Evolutionary conservation across 305 asterid species (phyloP).

Genomic region (Solanum hybrid): DNA sequence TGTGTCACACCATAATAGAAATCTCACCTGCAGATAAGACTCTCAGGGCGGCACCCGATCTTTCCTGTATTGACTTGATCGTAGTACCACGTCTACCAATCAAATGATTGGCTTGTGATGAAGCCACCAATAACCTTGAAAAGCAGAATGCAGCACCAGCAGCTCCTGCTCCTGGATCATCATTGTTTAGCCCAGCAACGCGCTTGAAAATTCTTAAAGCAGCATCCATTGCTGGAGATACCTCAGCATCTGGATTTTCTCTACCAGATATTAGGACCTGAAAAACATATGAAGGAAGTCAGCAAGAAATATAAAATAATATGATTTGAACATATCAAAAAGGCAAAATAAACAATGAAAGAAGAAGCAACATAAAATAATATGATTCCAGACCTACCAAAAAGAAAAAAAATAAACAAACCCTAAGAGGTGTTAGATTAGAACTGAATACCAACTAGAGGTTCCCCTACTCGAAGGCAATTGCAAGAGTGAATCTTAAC

Average conservation of each 20-base stretch:
- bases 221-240: constrained; percentile 86
- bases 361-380: background rate
- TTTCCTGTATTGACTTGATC: constrained; percentile 18
- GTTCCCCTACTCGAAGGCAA: background rate
- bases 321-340: background rate
- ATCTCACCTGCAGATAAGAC: constrained; percentile 10
- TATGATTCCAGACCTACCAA: background rate
- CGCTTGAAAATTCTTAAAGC: constrained; percentile 59
- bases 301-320: background rate
- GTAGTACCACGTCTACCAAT: constrained; percentile 20
- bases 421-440: background rate
- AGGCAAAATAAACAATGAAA: background rate
- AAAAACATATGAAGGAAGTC: constrained; percentile 2
- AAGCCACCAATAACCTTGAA: constrained; percentile 23
- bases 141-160: constrained; percentile 31
- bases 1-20: background rate
- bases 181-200: constrained; percentile 51
- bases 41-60: constrained; percentile 9
- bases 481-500: background rate
- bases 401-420: background rate
- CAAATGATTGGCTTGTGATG: constrained; percentile 18
- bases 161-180: constrained; percentile 24
- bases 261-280: constrained; percentile 86
- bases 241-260: constrained; percentile 70
- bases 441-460: background rate